These are phyloP conservation scores for Candida coquimbonensis DNA, from an alignment of 805 yeast species.

Conservation along the genomic window DNA sequence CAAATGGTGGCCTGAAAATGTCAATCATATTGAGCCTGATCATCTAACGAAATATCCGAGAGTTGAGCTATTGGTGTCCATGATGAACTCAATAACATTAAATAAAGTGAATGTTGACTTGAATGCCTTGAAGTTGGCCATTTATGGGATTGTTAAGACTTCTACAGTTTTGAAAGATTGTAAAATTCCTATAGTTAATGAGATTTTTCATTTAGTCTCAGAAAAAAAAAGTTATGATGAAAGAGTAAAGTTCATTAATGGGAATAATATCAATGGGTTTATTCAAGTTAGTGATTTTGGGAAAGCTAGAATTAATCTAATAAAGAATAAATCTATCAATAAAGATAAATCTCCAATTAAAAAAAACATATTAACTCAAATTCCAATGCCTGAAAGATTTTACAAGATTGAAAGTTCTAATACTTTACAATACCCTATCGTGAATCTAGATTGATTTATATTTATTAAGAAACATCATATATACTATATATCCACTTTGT, in stretches of 20 bases:
- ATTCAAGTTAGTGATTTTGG: slow-evolving; percentile 2
- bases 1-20: slow-evolving; percentile 61
- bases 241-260: not conserved
- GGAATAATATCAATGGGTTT: not conserved
- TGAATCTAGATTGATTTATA: not conserved
- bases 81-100: slow-evolving; percentile 20
- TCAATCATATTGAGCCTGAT: slow-evolving; percentile 67
- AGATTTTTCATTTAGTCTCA: slow-evolving; percentile 9
- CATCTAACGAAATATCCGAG: slow-evolving; percentile 58
- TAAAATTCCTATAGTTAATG: slow-evolving; percentile 9
- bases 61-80: slow-evolving; percentile 37
- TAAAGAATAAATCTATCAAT: not conserved
- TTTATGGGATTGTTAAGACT: not conserved
- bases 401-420: no score
- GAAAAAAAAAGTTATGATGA: not conserved
- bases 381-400: no score
- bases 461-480: not conserved
- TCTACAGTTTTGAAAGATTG: not conserved
- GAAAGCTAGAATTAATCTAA: not conserved
- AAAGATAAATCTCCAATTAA: not conserved
- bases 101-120: not conserved
- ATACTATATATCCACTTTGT: slow-evolving; percentile 8
- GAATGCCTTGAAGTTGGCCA: not conserved
- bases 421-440: no score
- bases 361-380: not conserved